Base-by-base conservation (phyloP, 306 rosid species). In the Vigna trinervia region DNA sequence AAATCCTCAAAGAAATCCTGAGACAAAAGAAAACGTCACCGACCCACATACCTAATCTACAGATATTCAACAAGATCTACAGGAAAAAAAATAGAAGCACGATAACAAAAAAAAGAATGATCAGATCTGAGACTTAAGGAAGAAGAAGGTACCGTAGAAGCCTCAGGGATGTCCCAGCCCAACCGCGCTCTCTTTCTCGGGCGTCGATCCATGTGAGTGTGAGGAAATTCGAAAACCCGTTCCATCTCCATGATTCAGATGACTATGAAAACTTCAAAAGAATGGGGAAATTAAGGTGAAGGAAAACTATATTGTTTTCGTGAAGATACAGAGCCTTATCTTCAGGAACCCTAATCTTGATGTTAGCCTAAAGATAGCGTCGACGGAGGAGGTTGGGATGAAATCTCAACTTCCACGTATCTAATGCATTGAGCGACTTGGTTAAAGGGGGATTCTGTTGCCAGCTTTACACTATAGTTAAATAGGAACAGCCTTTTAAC, bases 91-190 rank as follows among this genome's bases (percentile, higher is more conserved):
- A 60, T 13, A 30, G 74, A 81, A 34, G 61, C 85, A 4, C 20
- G 12, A 13, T 1, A 60, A 36, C 8, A 60, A 28, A 0, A 81
- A 83, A 15, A 45, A 45, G 15, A 45, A 3, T 45, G 4, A 30
- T 65, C 86, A 80, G 87, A 90, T 78, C 88, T 43, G 30, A 82
- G 54, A 79, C 7, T 45, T 56, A 1, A 2, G 8, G 48, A 39
- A 4, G 9, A 23, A 26, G 12, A 85, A 69, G 1, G 77, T 92
- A 95, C 99, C 97, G 90, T 95, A 0, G 99, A 87, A 61, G 79
- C 78, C 71, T 95, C 96, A 23, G 93, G 89, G 30, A 90, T 86
- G 56, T 95, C 99, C 99, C 99, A 95, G 47, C 99, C 99, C 87
- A 95, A 74, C 17, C 99, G 90, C 52, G 99, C 93, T 66, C 97